Base-by-base conservation (phyloP, 495 filamentous ascomycete species). In the Aspergillus avenaceus region DNA sequence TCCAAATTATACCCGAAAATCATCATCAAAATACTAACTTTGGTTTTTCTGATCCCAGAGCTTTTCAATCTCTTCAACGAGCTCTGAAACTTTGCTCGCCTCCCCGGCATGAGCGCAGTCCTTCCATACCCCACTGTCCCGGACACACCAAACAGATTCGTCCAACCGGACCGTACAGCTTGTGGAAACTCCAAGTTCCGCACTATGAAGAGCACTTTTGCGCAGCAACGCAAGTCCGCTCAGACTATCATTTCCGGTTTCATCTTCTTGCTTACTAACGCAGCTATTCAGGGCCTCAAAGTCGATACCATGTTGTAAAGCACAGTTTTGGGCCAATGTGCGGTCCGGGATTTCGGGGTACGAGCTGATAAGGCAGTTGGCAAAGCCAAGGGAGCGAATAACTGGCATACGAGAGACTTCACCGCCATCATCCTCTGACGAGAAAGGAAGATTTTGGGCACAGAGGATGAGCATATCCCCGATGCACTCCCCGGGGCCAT, bases 391-490 rank as follows among this genome's bases (percentile, higher is more conserved):
- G 46, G 85, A 95, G 23, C 82, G 85, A 66, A 91, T 91, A n/a
- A 87, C 81, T 45, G 90, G 83, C 8, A 89, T 84, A 26, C 64
- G 65, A 18, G 14, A 25, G 8, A 40, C 8, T 18, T 23, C 5
- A 2, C 36, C 47, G 16, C 43, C 5, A 22, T 31, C 40, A 13
- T 41, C 34, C 5, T 53, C 49, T 14, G 58, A 50, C 40, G 66
- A 60, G 55, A 74, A 76, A 9, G 72, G 72, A 4, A 92, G 76
- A 48, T 83, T 74, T 11, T 84, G 82, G 22, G 90, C 93, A 73
- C 93, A 99, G 48, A 97, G 84, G 55, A 92, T 84, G 63, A 99
- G 75, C 70, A 95, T 95, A 67, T 99, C 87, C 14, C 91, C 91
- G 58, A 97, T 82, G 61, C 93, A 99, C 72, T 99, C 93, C 12